phyloP scores from a whole-genome alignment of 768 basidiomycete species.

The Psilocybe sp. region DNA sequence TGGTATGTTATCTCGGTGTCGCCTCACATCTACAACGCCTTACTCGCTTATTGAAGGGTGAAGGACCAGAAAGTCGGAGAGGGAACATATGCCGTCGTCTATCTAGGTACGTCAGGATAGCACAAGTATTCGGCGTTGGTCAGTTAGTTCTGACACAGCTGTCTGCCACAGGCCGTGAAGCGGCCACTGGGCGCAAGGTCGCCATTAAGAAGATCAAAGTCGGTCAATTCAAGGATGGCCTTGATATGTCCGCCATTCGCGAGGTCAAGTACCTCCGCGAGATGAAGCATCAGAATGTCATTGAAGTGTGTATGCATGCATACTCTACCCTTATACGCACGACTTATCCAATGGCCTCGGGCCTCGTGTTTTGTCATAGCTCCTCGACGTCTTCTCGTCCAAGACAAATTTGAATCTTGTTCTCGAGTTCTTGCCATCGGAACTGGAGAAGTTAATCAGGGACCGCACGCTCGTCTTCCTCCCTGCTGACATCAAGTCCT shows the following conservation, averaged over 20 bases:
- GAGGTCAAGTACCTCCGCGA: conserved; percentile 98
- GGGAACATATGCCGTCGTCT: conserved; percentile 96
- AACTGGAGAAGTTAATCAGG: conserved; percentile 95
- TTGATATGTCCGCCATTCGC: conserved; percentile 98
- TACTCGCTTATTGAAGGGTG: conserved; percentile 41
- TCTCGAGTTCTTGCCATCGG: conserved; percentile 93
- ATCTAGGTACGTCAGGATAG: conserved; percentile 63
- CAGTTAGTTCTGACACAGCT: conserved; percentile 7
- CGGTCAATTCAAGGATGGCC: conserved; percentile 94
- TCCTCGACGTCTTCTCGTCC: conserved; percentile 94
- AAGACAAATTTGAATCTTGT: conserved; percentile 97
- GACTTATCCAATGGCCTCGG: background rate
- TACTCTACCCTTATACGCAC: background rate
- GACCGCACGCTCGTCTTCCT: conserved; percentile 90
- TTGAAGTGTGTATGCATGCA: conserved; percentile 57
- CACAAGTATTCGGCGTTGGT: background rate
- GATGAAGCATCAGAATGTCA: conserved; percentile 90
- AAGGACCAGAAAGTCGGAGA: conserved; percentile 85
- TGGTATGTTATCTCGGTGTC: conserved; percentile 11
- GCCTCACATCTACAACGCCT: background rate
- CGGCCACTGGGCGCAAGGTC: conserved; percentile 74
- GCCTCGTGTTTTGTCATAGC: too few species aligned
- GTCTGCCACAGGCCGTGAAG: conserved; percentile 60
- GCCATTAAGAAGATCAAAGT: conserved; percentile 99
- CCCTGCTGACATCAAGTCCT: conserved; percentile 95